These are phyloP conservation scores for Ceratobasidium sp. DNA, from an alignment of 1,284 basidiomycete species.

Conservation along the genomic window DNA sequence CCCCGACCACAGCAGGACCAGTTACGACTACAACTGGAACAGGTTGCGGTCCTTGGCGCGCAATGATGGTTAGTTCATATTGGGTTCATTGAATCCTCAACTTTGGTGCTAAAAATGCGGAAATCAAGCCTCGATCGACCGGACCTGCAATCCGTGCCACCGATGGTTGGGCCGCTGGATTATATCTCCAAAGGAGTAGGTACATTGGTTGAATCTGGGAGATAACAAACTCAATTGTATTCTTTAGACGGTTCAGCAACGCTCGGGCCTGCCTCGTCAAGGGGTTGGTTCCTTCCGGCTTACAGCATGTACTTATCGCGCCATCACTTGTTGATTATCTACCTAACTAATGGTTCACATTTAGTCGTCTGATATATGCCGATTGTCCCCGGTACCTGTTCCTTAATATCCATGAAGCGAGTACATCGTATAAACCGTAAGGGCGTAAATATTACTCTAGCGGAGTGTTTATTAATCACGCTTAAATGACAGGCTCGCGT, in stretches of 20 bases:
- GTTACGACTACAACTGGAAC: not conserved
- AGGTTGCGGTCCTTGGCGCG: not conserved
- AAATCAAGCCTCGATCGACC: not conserved
- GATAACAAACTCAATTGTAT: not conserved
- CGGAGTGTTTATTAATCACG: not conserved
- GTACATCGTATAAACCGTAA: constrained; percentile 25
- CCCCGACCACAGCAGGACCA: not conserved
- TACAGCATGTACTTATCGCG: not conserved
- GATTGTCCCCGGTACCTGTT: not conserved
- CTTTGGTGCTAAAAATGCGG: not conserved
- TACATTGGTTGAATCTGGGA: not conserved
- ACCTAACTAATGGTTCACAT: not conserved
- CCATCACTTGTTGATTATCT: not conserved
- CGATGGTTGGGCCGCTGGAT: constrained; percentile 25
- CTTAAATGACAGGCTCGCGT: constrained; percentile 8
- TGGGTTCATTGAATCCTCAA: not conserved
- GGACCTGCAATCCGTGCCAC: constrained; percentile 15
- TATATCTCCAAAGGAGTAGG: constrained; percentile 11
- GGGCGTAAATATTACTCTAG: not conserved
- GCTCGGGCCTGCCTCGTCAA: not conserved
- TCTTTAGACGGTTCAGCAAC: not conserved
- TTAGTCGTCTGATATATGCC: constrained; percentile 15
- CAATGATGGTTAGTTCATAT: not conserved
- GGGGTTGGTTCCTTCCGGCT: constrained; percentile 3
- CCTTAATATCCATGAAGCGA: constrained; percentile 11